A percentile compares a stretch with the other conserved stretches of the same genome.
These are phyloP conservation scores for Paxillus involutus DNA, from an alignment of 768 basidiomycete genomes.

Conservation along the genomic window DNA sequence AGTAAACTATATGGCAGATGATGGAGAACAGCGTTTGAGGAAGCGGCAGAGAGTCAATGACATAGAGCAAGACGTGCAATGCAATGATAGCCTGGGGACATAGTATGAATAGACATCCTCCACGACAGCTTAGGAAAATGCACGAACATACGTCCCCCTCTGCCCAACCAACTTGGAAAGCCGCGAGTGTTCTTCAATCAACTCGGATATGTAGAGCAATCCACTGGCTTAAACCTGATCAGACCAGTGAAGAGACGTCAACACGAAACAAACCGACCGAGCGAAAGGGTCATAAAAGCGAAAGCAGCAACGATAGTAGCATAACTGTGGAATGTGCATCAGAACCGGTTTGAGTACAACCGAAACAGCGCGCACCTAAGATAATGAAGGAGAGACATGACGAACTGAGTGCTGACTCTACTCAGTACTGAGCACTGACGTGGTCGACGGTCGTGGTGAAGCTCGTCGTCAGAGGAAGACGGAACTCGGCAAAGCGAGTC, in stretches of 20 bases:
- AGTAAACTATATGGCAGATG: slow-evolving; percentile 82
- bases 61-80: slow-evolving; percentile 74
- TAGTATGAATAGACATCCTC: slow-evolving; percentile 4
- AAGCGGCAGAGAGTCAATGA: slow-evolving; percentile 80
- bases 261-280: slow-evolving; percentile 54
- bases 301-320: slow-evolving; percentile 75
- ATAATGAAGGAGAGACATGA: slow-evolving; percentile 59
- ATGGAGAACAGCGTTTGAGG: slow-evolving; percentile 77
- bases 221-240: slow-evolving; percentile 70
- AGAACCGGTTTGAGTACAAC: slow-evolving; percentile 4
- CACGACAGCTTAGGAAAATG: background rate
- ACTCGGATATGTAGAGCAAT: slow-evolving; percentile 87
- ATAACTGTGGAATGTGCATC: slow-evolving; percentile 48
- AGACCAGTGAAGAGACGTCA: slow-evolving; percentile 1
- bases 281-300: slow-evolving; percentile 86
- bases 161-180: slow-evolving; percentile 82
- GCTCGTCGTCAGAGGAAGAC: no score
- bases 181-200: slow-evolving; percentile 92
- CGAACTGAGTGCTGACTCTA: background rate
- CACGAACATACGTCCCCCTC: slow-evolving; percentile 84
- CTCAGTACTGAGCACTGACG: no score
- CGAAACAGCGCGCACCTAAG: slow-evolving; percentile 47
- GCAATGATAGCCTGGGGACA: slow-evolving; percentile 67
- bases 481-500: background rate
- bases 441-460: no score